A percentile compares a stretch with the other conserved stretches of the same genome.
Evolutionary conservation across 768 basidiomycete species (phyloP).

Genomic region (Psilocybe tampanensis): DNA sequence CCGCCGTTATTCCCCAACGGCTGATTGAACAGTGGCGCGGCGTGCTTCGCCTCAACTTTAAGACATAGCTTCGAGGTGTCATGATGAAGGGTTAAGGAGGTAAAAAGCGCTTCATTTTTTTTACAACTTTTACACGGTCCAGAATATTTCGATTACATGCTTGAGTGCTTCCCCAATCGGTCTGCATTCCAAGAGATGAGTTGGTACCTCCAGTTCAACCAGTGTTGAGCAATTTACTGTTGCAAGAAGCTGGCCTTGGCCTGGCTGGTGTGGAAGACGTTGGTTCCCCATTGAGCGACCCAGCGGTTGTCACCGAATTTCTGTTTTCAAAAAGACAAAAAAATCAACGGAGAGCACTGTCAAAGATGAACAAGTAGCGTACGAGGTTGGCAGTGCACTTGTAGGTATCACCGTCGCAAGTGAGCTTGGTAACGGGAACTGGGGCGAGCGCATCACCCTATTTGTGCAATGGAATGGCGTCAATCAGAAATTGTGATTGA

Average conservation of each 20-base stretch:
- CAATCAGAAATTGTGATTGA: background rate
- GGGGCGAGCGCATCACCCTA: background rate
- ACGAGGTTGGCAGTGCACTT: slow-evolving; percentile 16
- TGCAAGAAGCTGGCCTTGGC: background rate
- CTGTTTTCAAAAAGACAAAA: background rate
- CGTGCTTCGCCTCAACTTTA: too few species aligned
- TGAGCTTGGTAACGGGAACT: slow-evolving; percentile 11
- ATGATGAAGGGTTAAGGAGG: too few species aligned
- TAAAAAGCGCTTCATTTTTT: too few species aligned
- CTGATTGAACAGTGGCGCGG: too few species aligned
- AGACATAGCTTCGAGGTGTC: too few species aligned
- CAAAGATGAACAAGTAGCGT: background rate
- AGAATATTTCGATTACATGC: too few species aligned
- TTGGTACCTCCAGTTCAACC: background rate
- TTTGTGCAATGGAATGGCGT: background rate
- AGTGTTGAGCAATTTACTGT: background rate
- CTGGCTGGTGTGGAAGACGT: background rate
- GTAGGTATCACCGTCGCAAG: slow-evolving; percentile 12
- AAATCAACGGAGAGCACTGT: too few species aligned
- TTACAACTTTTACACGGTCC: too few species aligned
- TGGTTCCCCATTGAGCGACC: slow-evolving; percentile 1
- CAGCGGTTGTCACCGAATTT: background rate
- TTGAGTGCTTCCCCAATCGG: too few species aligned
- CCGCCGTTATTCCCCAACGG: too few species aligned
- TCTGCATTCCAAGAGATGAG: background rate